Base-by-base conservation (phyloP, 345 rosid genomes). In the Kernera saxatilis region DNA sequence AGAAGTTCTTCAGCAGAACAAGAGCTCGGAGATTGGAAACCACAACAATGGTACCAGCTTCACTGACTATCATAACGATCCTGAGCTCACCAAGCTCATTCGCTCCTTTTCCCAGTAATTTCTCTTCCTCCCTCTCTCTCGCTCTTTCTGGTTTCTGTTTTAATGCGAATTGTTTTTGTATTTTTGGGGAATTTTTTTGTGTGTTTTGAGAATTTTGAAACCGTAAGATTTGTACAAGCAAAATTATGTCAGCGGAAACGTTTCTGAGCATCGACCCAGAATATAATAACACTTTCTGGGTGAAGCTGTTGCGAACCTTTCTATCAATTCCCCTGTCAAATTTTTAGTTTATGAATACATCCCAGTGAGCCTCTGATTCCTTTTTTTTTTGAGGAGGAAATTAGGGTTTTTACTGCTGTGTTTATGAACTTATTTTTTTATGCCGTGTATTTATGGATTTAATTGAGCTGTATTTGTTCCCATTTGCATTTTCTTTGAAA, bases 101-200 rank as follows among this genome's bases (percentile, higher is more conserved):
- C 98, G 80, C 77, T 76, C 90, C 53, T 85, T 84, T 72, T 83
- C 87, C 55, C 86, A 88, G 99, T 91, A 83, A 72, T 46, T 19
- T 55, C 2, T 32, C 14, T n/a, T 40, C 21, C 29, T 22, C 27
- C n/a, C 52, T 26, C 61, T 23, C 14, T 8, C 54, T 63, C 32
- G 14, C 56, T 49, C 30, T 14, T 17, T 2, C 40, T 8, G 8
- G 13, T 11, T 54, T 55, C 19, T 27, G 3, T 5, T 36, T 49
- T 0, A 18, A n/a, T 54, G 22, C 8, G 53, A 55, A 61, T 58
- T 39, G 6, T n/a, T n/a, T 30, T 56, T 57, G 6, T 26, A 3
- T 25, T 73, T 37, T 12, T 19, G 5, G 39, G 60, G 21, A n/a
- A 10, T 15, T 6, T 19, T 12, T 17, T 3, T 22, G 14, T 18